phyloP scores from a whole-genome alignment of 192 early-diverging fungal species.

The Spizellomyces sp. region DNA sequence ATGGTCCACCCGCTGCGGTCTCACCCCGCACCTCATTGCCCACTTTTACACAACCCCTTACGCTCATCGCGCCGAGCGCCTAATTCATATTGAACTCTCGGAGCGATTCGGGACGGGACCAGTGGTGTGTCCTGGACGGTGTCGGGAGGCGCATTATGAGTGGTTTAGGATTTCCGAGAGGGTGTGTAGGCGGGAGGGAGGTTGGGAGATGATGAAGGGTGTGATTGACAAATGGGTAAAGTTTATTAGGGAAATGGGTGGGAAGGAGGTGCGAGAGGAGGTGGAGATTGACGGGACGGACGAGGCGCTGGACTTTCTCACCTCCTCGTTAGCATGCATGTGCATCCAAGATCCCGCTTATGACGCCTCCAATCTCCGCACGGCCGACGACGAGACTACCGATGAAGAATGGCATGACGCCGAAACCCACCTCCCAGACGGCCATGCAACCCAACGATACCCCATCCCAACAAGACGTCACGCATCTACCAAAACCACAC shows the following conservation, averaged over 20 bases:
- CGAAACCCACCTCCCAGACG: background rate
- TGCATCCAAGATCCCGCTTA: slow-evolving; percentile 17
- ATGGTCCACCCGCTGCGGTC: slow-evolving; percentile 35
- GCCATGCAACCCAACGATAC: background rate
- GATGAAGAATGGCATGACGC: slow-evolving; percentile 8
- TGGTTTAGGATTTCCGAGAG: slow-evolving; percentile 17
- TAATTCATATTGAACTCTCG: slow-evolving; percentile 34
- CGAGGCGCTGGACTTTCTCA: background rate
- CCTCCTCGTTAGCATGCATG: background rate
- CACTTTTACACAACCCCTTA: slow-evolving; percentile 2
- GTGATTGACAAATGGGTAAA: slow-evolving; percentile 29
- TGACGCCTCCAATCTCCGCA: background rate
- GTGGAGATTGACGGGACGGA: background rate
- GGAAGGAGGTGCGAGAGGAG: background rate
- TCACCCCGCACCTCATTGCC: slow-evolving; percentile 18
- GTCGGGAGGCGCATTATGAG: slow-evolving; percentile 34
- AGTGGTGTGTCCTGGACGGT: slow-evolving; percentile 26
- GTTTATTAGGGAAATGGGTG: slow-evolving; percentile 15
- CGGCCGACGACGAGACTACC: background rate
- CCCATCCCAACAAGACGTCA: background rate
- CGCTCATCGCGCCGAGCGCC: slow-evolving; percentile 27
- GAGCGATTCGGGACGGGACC: slow-evolving; percentile 29
- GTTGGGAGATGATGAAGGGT: slow-evolving; percentile 16
- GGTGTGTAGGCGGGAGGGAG: no score
- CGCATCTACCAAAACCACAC: no score